These are phyloP conservation scores for Saturnispora saitoi DNA, from an alignment of 805 yeast species.

Conservation along the genomic window DNA sequence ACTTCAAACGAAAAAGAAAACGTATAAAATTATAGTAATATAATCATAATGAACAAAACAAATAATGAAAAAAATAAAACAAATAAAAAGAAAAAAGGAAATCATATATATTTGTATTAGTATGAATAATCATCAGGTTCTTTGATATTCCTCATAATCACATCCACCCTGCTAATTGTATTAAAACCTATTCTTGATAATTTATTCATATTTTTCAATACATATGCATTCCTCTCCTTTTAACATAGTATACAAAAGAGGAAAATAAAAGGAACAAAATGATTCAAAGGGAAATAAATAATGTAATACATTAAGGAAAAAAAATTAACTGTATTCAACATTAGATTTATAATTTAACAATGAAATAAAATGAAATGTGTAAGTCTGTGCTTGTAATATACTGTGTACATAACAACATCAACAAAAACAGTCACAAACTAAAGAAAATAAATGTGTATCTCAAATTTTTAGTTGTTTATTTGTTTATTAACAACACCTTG, in stretches of 20 bases:
- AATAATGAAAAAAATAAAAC: neutral
- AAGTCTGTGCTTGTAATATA: neutral
- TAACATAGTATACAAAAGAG: neutral
- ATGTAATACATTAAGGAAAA: neutral
- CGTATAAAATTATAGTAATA: neutral
- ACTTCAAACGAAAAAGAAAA: slow-evolving; percentile 2
- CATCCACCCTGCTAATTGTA: neutral
- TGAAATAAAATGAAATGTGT: slow-evolving; percentile 1
- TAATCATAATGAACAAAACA: neutral
- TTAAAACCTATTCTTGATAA: neutral
- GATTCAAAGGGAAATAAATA: neutral
- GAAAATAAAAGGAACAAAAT: slow-evolving; percentile 2
- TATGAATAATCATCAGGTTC: slow-evolving; percentile 7
- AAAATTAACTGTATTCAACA: neutral
- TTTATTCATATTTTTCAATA: neutral
- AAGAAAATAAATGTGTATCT: too few relatives aligned
- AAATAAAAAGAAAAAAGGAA: slow-evolving; percentile 4
- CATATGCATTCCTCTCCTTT: neutral
- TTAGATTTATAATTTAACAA: neutral
- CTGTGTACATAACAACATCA: neutral
- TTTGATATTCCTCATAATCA: neutral
- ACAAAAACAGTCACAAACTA: too few relatives aligned
- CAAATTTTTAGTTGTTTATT: too few relatives aligned
- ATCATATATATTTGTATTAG: slow-evolving; percentile 11
- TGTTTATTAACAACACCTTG: slow-evolving; percentile 3